Conservation (phyloP, 352 stramenopile genomes). For the Phytophthora pseudosyringae region DNA sequence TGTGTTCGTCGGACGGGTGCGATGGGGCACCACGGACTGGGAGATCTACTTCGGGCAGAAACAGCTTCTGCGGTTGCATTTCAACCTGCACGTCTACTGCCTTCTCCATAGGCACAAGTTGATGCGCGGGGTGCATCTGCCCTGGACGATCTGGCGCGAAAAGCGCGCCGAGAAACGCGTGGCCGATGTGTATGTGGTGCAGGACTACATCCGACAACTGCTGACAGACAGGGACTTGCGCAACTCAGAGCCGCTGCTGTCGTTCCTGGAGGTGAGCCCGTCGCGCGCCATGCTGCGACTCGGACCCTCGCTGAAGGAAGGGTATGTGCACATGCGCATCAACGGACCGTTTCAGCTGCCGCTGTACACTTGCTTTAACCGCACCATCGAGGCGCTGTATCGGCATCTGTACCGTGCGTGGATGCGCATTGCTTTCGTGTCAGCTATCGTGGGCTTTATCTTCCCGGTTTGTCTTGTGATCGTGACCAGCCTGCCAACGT, state of each 20-base stretch:
- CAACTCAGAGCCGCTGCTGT: conserved; percentile 80
- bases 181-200: conserved; percentile 69
- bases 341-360: conserved; percentile 88
- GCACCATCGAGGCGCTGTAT: conserved; percentile 82
- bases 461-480: conserved; percentile 78
- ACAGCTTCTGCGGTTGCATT: conserved; percentile 77
- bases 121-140: conserved; percentile 55
- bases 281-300: conserved; percentile 78
- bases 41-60: conserved; percentile 90
- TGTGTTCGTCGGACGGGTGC: conserved; percentile 82
- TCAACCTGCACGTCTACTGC: conserved; percentile 62
- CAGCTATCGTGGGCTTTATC: conserved; percentile 83
- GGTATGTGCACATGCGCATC: conserved; percentile 91
- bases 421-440: conserved; percentile 88
- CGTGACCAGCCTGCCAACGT: conserved; percentile 70
- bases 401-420: conserved; percentile 87
- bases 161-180: conserved; percentile 80
- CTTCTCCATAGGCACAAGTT: conserved; percentile 56
- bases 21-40: conserved; percentile 81
- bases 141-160: conserved; percentile 84
- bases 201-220: conserved; percentile 75
- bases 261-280: conserved; percentile 83
- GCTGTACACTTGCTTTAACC: conserved; percentile 87
- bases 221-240: conserved; percentile 68
- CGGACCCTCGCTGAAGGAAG: conserved; percentile 83